Evolutionary conservation across 1,139 yeast species (phyloP).

Genomic region (Suhomyces chickasaworum): DNA sequence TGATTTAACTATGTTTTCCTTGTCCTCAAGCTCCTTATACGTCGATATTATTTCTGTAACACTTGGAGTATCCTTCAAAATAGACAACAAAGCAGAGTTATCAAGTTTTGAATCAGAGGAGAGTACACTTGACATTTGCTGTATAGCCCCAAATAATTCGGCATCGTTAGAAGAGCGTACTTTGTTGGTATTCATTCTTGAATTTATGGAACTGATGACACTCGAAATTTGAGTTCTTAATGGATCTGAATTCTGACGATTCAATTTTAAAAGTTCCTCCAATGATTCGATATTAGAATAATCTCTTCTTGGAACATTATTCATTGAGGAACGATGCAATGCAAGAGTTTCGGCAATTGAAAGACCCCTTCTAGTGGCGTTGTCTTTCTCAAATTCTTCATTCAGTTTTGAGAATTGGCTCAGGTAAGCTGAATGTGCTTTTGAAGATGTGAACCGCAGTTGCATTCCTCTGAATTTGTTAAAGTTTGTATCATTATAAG

Average conservation of each 20-base stretch:
- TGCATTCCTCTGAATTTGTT: not conserved
- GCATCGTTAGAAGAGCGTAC: slow-evolving; percentile 24
- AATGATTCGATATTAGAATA: slow-evolving; percentile 29
- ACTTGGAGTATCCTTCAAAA: slow-evolving; percentile 19
- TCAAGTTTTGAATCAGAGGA: slow-evolving; percentile 10
- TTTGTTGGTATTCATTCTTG: slow-evolving; percentile 14
- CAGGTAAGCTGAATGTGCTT: slow-evolving; percentile 1
- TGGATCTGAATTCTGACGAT: slow-evolving; percentile 17
- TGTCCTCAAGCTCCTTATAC: slow-evolving; percentile 30
- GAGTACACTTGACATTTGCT: slow-evolving; percentile 47
- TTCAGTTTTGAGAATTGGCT: not conserved
- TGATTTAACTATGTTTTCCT: slow-evolving; percentile 34
- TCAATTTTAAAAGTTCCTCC: slow-evolving; percentile 28
- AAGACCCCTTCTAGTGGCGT: slow-evolving; percentile 27
- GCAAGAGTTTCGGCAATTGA: slow-evolving; percentile 71
- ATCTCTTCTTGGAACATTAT: slow-evolving; percentile 30
- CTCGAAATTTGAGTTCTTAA: slow-evolving; percentile 35
- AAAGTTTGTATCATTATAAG: not conserved
- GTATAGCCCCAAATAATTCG: slow-evolving; percentile 40
- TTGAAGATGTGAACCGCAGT: not conserved
- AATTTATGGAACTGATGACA: slow-evolving; percentile 21
- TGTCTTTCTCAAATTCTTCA: not conserved
- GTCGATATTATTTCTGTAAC: slow-evolving; percentile 27
- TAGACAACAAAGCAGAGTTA: slow-evolving; percentile 13
- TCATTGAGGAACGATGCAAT: slow-evolving; percentile 48